Evolutionary conservation across 768 basidiomycete genomes (phyloP).

Genomic region (Leucocoprinus sp.): DNA sequence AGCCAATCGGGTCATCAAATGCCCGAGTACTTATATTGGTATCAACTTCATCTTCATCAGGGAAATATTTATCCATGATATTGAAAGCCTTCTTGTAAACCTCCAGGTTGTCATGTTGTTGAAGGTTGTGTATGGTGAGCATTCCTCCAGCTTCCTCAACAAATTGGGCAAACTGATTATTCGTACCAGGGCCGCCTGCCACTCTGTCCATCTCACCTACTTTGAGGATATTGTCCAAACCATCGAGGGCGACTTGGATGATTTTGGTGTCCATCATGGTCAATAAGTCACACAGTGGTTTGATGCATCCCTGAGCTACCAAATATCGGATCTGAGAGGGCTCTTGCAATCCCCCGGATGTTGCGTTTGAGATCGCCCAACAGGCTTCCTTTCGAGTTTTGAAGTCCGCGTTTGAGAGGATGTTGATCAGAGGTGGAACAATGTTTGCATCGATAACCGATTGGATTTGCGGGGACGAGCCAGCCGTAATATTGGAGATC

Average conservation of each 20-base stretch:
- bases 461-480: slow-evolving; percentile 95
- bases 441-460: slow-evolving; percentile 97
- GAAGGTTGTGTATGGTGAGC: slow-evolving; percentile 97
- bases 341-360: slow-evolving; percentile 94
- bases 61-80: slow-evolving; percentile 98
- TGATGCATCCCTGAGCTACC: slow-evolving; percentile 96
- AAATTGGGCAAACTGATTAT: slow-evolving; percentile 88
- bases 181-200: slow-evolving; percentile 68
- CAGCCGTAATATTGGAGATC: slow-evolving; percentile 97
- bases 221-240: slow-evolving; percentile 96
- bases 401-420: slow-evolving; percentile 95
- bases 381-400: slow-evolving; percentile 99
- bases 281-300: slow-evolving; percentile 93
- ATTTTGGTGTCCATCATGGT: slow-evolving; percentile 99
- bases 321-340: slow-evolving; percentile 97
- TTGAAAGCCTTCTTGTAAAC: slow-evolving; percentile 99
- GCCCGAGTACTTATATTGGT: slow-evolving; percentile 71
- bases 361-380: slow-evolving; percentile 99
- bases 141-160: slow-evolving; percentile 99
- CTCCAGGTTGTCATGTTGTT: slow-evolving; percentile 98
- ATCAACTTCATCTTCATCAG: slow-evolving; percentile 92
- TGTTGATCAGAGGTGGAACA: slow-evolving; percentile 96
- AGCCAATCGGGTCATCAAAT: slow-evolving; percentile 65
- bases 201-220: slow-evolving; percentile 94
- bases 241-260: slow-evolving; percentile 96